phyloP scores from a whole-genome alignment of 2,329 filamentous ascomycete species.

The Calycina marina region DNA sequence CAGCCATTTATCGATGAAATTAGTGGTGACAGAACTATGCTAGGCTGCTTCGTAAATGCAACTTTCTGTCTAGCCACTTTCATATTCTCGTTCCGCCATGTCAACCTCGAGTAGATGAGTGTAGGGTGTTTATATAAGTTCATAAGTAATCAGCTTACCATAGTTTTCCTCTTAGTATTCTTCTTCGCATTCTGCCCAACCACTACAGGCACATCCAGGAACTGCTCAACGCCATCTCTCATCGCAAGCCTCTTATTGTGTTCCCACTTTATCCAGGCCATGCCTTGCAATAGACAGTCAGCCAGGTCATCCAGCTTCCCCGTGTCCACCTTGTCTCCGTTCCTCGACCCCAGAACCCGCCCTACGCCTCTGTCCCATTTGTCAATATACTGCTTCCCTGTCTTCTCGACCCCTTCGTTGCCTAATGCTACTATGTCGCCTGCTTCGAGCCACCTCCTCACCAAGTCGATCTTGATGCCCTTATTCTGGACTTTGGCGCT shows the following conservation, averaged over 20 bases:
- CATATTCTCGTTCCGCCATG: no score
- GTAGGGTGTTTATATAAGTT: no score
- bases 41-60: no score
- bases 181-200: not conserved
- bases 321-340: conserved; percentile 14
- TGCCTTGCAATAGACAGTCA: conserved; percentile 63
- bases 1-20: no score
- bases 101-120: no score
- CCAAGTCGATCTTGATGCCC: conserved; percentile 47
- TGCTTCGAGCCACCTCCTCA: conserved; percentile 36
- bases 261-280: conserved; percentile 68
- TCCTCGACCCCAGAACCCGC: conserved; percentile 16
- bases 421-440: conserved; percentile 19
- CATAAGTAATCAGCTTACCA: no score
- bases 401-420: conserved; percentile 23
- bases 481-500: conserved; percentile 32
- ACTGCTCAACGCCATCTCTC: conserved; percentile 19
- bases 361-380: conserved; percentile 20
- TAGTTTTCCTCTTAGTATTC: not conserved
- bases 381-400: conserved; percentile 24
- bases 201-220: conserved; percentile 11
- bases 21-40: no score
- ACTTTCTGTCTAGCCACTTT: no score
- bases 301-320: conserved; percentile 70
- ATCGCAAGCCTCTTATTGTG: conserved; percentile 32